Percentiles rank a stretch among this genome's conserved stretches.
These are phyloP conservation scores for Irineochytrium annulatum DNA, from an alignment of 192 early-diverging fungal genomes.

Conservation along the genomic window DNA sequence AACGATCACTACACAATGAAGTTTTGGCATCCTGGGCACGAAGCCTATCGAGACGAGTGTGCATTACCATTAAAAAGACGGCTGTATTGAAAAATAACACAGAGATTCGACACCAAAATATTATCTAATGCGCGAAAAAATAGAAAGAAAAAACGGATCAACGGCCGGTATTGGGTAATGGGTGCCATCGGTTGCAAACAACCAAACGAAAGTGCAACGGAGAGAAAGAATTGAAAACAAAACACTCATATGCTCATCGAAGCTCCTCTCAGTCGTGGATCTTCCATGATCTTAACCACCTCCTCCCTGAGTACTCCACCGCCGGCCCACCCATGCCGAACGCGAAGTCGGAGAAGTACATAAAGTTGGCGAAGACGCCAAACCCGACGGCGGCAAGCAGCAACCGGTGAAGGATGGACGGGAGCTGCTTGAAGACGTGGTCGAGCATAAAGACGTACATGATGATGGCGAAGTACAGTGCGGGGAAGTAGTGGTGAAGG, in stretches of 20 bases:
- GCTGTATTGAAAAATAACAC: too few species aligned
- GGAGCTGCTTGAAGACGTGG: conserved; percentile 47
- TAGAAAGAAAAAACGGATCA: too few species aligned
- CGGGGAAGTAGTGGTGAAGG: conserved; percentile 96
- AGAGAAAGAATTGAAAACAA: not conserved
- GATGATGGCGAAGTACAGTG: conserved; percentile 89
- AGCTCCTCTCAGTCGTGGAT: conserved; percentile 50
- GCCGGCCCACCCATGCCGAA: conserved; percentile 78
- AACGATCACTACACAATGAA: too few species aligned
- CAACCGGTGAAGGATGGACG: conserved; percentile 31
- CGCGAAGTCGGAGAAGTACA: conserved; percentile 74
- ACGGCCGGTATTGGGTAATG: too few species aligned
- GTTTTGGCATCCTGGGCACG: too few species aligned
- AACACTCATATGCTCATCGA: not conserved
- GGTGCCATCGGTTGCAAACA: too few species aligned
- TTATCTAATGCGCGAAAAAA: too few species aligned
- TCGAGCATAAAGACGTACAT: conserved; percentile 72
- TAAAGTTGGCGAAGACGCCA: conserved; percentile 54
- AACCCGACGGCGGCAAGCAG: conserved; percentile 30
- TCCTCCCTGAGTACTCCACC: conserved; percentile 43
- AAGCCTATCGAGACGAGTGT: too few species aligned
- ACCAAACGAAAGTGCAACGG: not conserved
- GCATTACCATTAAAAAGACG: too few species aligned
- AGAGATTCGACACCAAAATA: too few species aligned
- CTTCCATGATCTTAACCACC: conserved; percentile 81